Evolutionary conservation across 257 asterid genomes (phyloP), one percentile per base, ranked within the genome.

Genomic region (Lavandula angustifolia): DNA sequence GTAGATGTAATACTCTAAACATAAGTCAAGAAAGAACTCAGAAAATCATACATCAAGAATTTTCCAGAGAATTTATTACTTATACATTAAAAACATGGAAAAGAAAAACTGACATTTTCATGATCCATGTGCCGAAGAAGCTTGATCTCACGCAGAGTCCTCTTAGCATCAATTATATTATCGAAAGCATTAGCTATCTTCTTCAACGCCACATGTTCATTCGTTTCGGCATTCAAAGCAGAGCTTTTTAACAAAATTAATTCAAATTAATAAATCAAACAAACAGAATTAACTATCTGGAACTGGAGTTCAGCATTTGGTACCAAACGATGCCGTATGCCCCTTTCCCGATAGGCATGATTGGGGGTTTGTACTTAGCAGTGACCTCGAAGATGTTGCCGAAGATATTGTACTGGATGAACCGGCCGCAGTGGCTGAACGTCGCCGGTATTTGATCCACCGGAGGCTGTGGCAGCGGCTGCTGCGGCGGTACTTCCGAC

Each of bases 241-340:
- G 99, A 92, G 76, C 99, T 92, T 13, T 38, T 48, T 42, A 1
- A 22, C 27, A 22, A 22, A 37, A 54, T 7, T 3, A 13, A 12
- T 1, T 49, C 16, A 29, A 37, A 13, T 8, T 6, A 59, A 64
- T 17, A 32, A 71, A 35, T 22, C n/a, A 29, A n/a, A 40, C 67
- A 46, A 43, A 22, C 6, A 3, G 3, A 33, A 40, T 2, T 8
- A 40, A 12, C 3, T 8, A 53, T 9, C 5, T 5, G 0, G 32
- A 32, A 29, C 12, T 51, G 40, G 4, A 18, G 43, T 55, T 34
- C 7, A 22, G 43, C 40, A n/a, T 6, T 40, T 11, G 57, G 55
- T 85, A 92, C 99, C 99, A 92, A 80, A 92, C 99, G 86, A 92
- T 92, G 77, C 97, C 99, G 78, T 92, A 92, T 37, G 97, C 99